Percentiles rank a stretch among this genome's conserved stretches.
Conservation (phyloP, 2,329 filamentous ascomycete species). For the Rhynchosporium secalis region DNA sequence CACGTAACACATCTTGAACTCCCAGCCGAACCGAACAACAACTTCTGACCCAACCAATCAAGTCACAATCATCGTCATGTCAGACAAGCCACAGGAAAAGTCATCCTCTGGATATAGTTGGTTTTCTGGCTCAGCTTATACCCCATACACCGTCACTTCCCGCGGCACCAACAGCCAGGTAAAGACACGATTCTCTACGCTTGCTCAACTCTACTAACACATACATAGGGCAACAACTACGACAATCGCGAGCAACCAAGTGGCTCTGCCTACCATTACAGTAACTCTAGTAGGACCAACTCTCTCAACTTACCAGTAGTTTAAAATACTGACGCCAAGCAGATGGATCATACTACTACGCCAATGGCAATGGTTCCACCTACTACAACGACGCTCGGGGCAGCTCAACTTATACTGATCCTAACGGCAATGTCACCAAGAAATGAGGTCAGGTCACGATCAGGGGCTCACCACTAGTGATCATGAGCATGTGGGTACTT, state of each 20-base stretch:
- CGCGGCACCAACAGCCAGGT: constrained; percentile 64
- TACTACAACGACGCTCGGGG: constrained; percentile 66
- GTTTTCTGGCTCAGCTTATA: constrained; percentile 27
- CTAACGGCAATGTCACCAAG: constrained; percentile 45
- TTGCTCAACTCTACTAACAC: neutral
- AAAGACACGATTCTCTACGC: constrained; percentile 16
- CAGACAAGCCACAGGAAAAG: constrained; percentile 24
- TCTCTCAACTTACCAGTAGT: neutral
- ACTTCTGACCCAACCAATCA: neutral
- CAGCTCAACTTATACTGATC: constrained; percentile 59
- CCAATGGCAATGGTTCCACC: constrained; percentile 66
- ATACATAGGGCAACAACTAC: constrained; percentile 64
- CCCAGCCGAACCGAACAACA: neutral
- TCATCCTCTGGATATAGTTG: constrained; percentile 21
- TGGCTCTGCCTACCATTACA: constrained; percentile 63
- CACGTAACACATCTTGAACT: neutral
- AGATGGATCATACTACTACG: constrained; percentile 72
- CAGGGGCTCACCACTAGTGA: no score
- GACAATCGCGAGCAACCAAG: constrained; percentile 63
- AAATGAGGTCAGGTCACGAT: constrained; percentile 22
- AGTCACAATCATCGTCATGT: constrained; percentile 24
- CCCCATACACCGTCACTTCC: constrained; percentile 42
- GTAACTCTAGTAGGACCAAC: constrained; percentile 52
- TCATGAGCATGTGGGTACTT: no score
- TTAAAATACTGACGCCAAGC: constrained; percentile 36